phyloP scores from a whole-genome alignment of 2,329 filamentous ascomycete species.

The Ophiostoma triangulosporum region DNA sequence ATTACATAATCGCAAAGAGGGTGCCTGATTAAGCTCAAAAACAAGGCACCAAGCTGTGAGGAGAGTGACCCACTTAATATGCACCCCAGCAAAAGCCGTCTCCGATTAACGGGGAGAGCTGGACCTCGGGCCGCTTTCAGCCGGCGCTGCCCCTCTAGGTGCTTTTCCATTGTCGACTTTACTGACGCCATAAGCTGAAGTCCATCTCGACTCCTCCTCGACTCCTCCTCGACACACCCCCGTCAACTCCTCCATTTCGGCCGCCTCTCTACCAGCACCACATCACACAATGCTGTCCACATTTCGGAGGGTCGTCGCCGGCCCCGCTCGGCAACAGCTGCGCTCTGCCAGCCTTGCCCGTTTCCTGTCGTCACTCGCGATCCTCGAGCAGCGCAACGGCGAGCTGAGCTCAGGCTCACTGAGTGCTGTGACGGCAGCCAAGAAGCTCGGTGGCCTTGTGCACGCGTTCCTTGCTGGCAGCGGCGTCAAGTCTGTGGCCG shows the following conservation, averaged over 20 bases:
- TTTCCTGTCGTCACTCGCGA: slow-evolving; percentile 73
- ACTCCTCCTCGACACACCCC: not conserved
- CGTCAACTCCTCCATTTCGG: not conserved
- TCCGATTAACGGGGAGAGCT: slow-evolving; percentile 13
- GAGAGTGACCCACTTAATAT: not conserved
- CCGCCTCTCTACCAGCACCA: no score
- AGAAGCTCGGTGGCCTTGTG: slow-evolving; percentile 72
- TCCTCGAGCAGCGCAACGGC: slow-evolving; percentile 87
- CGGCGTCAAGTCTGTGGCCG: slow-evolving; percentile 60
- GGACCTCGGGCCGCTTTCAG: slow-evolving; percentile 27
- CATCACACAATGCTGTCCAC: slow-evolving; percentile 12
- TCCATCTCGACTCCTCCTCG: not conserved
- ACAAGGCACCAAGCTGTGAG: not conserved
- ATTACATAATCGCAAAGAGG: not conserved
- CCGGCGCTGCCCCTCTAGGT: slow-evolving; percentile 15
- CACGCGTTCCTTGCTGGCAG: slow-evolving; percentile 79
- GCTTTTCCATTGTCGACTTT: not conserved
- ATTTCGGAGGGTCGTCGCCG: slow-evolving; percentile 8
- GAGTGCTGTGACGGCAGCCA: slow-evolving; percentile 72
- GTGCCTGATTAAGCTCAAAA: not conserved
- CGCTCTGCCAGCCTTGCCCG: slow-evolving; percentile 45
- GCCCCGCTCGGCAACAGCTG: slow-evolving; percentile 4
- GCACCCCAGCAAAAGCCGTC: slow-evolving; percentile 2
- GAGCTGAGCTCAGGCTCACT: slow-evolving; percentile 73
- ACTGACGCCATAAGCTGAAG: not conserved